Evolutionary conservation across 306 rosid species (phyloP), one percentile per base, ranked within the genome.

Genomic region (Prunus kanzakura): DNA sequence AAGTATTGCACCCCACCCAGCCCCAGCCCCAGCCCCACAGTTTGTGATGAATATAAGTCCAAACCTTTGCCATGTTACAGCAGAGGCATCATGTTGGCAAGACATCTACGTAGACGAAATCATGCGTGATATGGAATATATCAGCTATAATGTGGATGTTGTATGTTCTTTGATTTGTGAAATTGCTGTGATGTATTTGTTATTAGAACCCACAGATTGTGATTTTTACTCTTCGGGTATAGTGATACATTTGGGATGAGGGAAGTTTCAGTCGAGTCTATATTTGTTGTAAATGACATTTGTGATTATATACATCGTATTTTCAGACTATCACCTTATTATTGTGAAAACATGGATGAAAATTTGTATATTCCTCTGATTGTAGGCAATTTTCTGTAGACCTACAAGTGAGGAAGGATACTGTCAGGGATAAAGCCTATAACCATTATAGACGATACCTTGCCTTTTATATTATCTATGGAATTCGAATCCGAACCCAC

Each of bases 1-100:
- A 84, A 81, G 86, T 83, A 6, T 45, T 88, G 88, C 88, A 82
- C 77, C 69, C 67, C 6, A 49, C 18, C 2, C 65, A 60, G 10
- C 41, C 41, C 2, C 65, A 60, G 10, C 41, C 41, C 50, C 16
- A 73, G 4, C 51, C 65, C 50, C 11, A 73, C 46, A 73, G 75
- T 45, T 46, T n/a, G 52, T 92, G 85, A 83, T 60, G 69, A 65
- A 51, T 58, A 2, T 13, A 8, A 69, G 64, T 63, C 72, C 10
- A 51, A 46, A 60, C 63, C 32, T 81, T 75, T 41, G 55, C 54
- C 73, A 35, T 75, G 56, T 68, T 74, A 25, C 76, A 27, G 65
- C 45, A 77, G 69, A 73, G 25, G 15, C 23, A 51, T 43, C 30
- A n/a, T 32, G 32, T 64, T 58, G 60, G 19, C 41, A 64, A 32